phyloP scores from a whole-genome alignment of 495 filamentous ascomycete genomes.

The Daldinia grandis region DNA sequence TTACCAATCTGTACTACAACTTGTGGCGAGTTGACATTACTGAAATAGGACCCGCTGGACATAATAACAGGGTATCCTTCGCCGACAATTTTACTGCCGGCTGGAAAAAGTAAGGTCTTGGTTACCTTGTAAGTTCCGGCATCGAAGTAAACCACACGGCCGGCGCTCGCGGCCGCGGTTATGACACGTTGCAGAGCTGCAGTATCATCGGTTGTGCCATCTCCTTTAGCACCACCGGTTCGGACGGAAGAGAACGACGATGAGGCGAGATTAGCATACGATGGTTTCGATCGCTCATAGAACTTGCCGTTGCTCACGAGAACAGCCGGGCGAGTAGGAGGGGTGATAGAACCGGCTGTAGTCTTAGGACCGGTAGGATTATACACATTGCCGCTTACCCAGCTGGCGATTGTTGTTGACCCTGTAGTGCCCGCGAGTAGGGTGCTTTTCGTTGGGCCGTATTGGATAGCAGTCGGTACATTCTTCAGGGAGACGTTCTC shows the following conservation, averaged over 20 bases:
- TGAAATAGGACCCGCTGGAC: constrained; percentile 69
- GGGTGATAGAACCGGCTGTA: constrained; percentile 47
- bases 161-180: constrained; percentile 59
- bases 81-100: constrained; percentile 75
- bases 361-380: constrained; percentile 52
- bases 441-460: constrained; percentile 53
- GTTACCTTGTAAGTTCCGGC: constrained; percentile 84
- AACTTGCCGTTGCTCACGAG: constrained; percentile 51
- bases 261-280: constrained; percentile 65
- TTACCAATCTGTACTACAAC: constrained; percentile 78
- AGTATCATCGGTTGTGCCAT: constrained; percentile 72
- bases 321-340: constrained; percentile 48
- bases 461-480: constrained; percentile 64
- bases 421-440: constrained; percentile 66
- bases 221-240: constrained; percentile 75
- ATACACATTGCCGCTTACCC: constrained; percentile 54
- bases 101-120: constrained; percentile 77
- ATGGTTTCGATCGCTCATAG: constrained; percentile 75
- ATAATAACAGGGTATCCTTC: constrained; percentile 90
- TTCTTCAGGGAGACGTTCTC: constrained; percentile 74
- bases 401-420: constrained; percentile 57
- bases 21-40: constrained; percentile 68
- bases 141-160: constrained; percentile 83
- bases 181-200: constrained; percentile 71
- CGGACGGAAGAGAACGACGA: constrained; percentile 74